Conservation (phyloP, 345 rosid genomes). For the Eucalyptus pumila region DNA sequence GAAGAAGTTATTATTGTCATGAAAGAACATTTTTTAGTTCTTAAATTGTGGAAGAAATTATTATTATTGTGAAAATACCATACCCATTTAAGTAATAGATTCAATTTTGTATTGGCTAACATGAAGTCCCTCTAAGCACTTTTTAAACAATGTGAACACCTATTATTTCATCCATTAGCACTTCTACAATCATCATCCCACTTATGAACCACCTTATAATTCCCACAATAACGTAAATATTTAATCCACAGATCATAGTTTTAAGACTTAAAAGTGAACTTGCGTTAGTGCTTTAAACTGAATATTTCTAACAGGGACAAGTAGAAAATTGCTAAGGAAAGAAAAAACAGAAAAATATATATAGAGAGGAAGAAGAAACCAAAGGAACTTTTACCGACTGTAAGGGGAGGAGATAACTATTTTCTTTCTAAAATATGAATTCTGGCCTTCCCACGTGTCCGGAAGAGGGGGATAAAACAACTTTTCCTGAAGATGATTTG, state of each 20-base stretch:
- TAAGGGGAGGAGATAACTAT: background rate
- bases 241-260: background rate
- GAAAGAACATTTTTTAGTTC: background rate
- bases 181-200: no score
- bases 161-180: background rate
- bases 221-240: background rate
- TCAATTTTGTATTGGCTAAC: background rate
- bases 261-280: background rate
- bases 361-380: background rate
- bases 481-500: background rate
- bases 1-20: background rate
- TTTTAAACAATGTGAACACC: background rate
- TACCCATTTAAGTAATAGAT: background rate
- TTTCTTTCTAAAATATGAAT: background rate
- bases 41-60: background rate
- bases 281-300: background rate
- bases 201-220: background rate
- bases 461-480: rapidly evolving
- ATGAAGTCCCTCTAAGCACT: background rate
- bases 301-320: background rate
- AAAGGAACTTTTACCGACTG: no score
- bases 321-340: background rate
- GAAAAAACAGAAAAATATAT: no score
- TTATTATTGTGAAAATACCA: background rate
- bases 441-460: background rate